Conservation (phyloP, 1,284 basidiomycete species). For the Rhodofomes roseus region DNA sequence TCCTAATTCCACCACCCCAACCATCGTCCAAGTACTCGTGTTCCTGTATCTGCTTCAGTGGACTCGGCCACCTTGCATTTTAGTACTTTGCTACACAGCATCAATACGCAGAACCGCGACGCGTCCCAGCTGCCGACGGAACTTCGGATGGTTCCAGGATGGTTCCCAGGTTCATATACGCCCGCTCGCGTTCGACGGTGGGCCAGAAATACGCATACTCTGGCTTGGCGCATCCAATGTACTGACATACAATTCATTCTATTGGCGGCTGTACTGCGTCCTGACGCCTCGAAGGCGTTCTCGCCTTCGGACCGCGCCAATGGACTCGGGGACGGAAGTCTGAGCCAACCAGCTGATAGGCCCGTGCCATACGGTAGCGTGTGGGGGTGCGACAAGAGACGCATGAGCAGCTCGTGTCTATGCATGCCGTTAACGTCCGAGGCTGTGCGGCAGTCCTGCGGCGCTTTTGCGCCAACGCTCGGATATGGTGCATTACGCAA, state of each 20-base stretch:
- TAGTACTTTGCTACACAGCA: not conserved
- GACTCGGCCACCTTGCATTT: no score
- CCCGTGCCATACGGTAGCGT: not conserved
- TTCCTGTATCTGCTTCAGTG: no score
- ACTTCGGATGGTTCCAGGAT: no score
- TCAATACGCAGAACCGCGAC: not conserved
- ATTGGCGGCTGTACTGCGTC: not conserved
- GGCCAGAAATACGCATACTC: not conserved
- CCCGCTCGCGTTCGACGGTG: not conserved
- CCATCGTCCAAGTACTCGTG: no score
- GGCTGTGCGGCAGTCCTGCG: not conserved
- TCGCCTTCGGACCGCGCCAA: slow-evolving; percentile 3
- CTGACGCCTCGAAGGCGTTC: slow-evolving; percentile 5
- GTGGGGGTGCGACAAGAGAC: no score
- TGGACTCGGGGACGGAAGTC: not conserved
- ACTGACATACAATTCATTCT: not conserved
- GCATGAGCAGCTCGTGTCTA: not conserved
- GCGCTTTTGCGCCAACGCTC: not conserved
- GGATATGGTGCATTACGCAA: not conserved
- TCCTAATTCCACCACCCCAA: no score
- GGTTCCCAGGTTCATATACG: not conserved
- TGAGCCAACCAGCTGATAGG: not conserved
- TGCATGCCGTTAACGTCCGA: not conserved
- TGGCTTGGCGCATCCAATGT: not conserved
- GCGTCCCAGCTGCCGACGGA: not conserved